These are phyloP conservation scores for Aschersonia sp. DNA, from an alignment of 2,329 filamentous ascomycete species.

Conservation along the genomic window DNA sequence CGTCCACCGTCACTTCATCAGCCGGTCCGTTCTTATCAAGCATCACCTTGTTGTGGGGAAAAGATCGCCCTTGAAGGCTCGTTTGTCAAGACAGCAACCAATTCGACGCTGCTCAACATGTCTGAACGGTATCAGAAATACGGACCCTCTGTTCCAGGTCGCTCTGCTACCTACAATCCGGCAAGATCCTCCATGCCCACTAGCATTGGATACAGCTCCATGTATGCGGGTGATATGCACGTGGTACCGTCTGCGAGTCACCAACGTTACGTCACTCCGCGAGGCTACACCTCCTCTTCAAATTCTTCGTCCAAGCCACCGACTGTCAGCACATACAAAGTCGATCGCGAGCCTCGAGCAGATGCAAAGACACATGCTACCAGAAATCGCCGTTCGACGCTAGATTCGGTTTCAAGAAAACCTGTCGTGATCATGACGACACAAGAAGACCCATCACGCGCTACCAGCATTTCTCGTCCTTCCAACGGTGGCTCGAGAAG, in stretches of 20 bases:
- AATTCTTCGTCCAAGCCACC: slow-evolving; percentile 22
- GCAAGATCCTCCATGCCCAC: slow-evolving; percentile 39
- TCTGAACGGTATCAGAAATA: slow-evolving; percentile 30
- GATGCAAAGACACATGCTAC: slow-evolving; percentile 32
- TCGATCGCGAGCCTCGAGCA: slow-evolving; percentile 36
- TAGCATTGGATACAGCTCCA: slow-evolving; percentile 31
- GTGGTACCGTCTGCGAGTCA: slow-evolving; percentile 29
- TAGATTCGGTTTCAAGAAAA: slow-evolving; percentile 34
- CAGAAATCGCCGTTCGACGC: slow-evolving; percentile 33
- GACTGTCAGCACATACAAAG: slow-evolving; percentile 41
- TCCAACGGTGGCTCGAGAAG: slow-evolving; percentile 23
- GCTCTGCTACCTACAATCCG: slow-evolving; percentile 31
- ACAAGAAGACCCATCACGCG: slow-evolving; percentile 26
- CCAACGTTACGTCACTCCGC: slow-evolving; percentile 17
- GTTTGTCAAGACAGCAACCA: too few species aligned
- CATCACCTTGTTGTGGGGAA: too few species aligned
- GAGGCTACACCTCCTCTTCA: slow-evolving; percentile 18
- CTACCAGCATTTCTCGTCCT: slow-evolving; percentile 22
- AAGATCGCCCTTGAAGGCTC: too few species aligned
- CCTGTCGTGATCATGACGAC: slow-evolving; percentile 44
- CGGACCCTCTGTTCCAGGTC: slow-evolving; percentile 19
- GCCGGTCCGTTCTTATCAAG: too few species aligned
- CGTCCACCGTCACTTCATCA: too few species aligned
- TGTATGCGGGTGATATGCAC: slow-evolving; percentile 40
- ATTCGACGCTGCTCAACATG: slow-evolving; percentile 19